Base-by-base conservation (phyloP, 768 basidiomycete species). In the Vishniacozyma victoriae region DNA sequence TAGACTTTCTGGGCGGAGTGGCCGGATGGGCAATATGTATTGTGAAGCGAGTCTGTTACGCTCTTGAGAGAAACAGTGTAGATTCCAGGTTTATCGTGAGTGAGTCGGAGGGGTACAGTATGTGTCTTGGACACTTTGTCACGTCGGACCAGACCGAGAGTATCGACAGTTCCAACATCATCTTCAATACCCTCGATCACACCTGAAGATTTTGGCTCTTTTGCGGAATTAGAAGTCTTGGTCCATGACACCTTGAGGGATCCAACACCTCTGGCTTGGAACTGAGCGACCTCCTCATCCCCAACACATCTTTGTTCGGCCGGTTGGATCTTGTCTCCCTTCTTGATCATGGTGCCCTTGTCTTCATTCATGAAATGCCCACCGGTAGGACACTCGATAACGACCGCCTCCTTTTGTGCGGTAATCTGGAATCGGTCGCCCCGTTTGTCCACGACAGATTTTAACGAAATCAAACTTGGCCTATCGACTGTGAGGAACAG, bases 341-440 rank as follows among this genome's bases (percentile, higher is more conserved):
- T 92, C 70, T 49, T 57, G 64, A 60, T 31, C 48, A 41, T 72
- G 63, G 47, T 78, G 74, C 42, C 77, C 72, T 46, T 39, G 15
- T 72, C 66, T 19, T 74, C 74, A 1, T 70, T 68, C 0, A 74
- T 59, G 62, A 90, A 91, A 57, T 79, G 20, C 1, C 69, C 78
- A 3, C 83, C 87, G 4, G 74, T 76, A 5, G 91, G 91, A 64
- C 91, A 95, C 16, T 89, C 86, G 12, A 83, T 86, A 36, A 93
- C 75, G 0, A 80, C 78, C 25, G 88, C 78, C 50, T 84, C 80
- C 13, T 77, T 76, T 23, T 36, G 82, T 75, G 46, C 78, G n/a
- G 59, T 58, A 24, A 92, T 73, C 22, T 86, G 82, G 29, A 89
- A 87, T 35, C 84, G 82, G 35, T 81, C 80, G 35, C 80, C 79